Percentiles rank a stretch among this genome's conserved stretches.
These are phyloP conservation scores for Quercus agrifolia DNA, from an alignment of 306 rosid genomes.

Conservation along the genomic window DNA sequence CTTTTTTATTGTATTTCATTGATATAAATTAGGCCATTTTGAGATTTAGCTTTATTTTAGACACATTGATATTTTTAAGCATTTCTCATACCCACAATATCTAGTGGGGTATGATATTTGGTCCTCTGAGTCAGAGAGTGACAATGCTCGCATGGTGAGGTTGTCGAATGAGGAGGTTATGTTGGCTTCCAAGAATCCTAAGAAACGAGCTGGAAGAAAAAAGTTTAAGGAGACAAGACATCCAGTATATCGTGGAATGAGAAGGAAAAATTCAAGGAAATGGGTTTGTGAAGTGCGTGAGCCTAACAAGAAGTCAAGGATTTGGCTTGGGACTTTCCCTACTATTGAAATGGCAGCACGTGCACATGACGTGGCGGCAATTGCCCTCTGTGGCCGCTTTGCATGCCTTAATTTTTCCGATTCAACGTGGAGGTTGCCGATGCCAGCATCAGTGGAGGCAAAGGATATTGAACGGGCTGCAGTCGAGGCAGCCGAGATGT, in stretches of 20 bases:
- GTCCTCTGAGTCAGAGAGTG: conserved; percentile 15
- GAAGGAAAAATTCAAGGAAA: conserved; percentile 64
- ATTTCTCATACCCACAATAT: conserved; percentile 6
- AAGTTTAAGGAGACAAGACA: conserved; percentile 89
- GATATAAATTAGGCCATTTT: no score
- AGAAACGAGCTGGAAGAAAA: conserved; percentile 86
- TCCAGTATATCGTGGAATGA: conserved; percentile 65
- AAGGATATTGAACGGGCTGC: conserved; percentile 79
- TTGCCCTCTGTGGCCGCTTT: conserved; percentile 45
- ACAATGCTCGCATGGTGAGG: background rate
- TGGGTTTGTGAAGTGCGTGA: conserved; percentile 84
- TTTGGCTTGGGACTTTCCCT: conserved; percentile 72
- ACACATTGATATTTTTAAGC: conserved; percentile 32
- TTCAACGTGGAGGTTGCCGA: conserved; percentile 48
- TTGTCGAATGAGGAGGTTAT: conserved; percentile 49
- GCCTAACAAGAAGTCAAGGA: conserved; percentile 69
- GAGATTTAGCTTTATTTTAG: no score
- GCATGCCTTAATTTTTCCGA: conserved; percentile 80
- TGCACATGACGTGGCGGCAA: conserved; percentile 79
- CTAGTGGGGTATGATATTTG: background rate
- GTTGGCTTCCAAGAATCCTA: conserved; percentile 61
- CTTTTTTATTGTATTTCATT: no score
- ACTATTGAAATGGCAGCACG: conserved; percentile 81
- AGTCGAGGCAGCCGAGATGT: conserved; percentile 53
- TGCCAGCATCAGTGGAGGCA: conserved; percentile 41